Evolutionary conservation across 2,329 filamentous ascomycete genomes (phyloP).

Genomic region (Ceratocystis variospora): DNA sequence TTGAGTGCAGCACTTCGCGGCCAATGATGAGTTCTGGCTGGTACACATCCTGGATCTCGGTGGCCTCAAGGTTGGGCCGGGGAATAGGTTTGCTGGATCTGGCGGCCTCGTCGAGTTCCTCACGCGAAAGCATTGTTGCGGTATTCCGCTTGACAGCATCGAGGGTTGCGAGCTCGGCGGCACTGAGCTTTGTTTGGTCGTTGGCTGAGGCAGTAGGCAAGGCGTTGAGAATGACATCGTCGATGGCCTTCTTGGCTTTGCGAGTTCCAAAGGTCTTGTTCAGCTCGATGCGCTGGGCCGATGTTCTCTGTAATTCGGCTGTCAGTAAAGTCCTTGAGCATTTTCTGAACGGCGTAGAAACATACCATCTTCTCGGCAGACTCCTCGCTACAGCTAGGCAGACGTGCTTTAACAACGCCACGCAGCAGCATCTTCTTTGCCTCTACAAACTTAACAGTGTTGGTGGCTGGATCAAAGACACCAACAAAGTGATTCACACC

Average conservation of each 20-base stretch:
- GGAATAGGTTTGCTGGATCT: constrained; percentile 62
- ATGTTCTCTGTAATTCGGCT: constrained; percentile 35
- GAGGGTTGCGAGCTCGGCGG: constrained; percentile 46
- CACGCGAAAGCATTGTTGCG: constrained; percentile 50
- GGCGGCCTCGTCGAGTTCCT: constrained; percentile 49
- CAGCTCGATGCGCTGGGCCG: constrained; percentile 52
- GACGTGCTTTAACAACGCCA: constrained; percentile 42
- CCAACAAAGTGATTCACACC: constrained; percentile 51
- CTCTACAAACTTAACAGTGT: constrained; percentile 46
- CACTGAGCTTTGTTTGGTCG: constrained; percentile 38
- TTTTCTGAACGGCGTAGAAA: neutral
- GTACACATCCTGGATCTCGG: constrained; percentile 60
- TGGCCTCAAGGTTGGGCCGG: constrained; percentile 51
- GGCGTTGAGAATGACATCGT: constrained; percentile 54
- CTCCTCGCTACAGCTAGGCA: constrained; percentile 31
- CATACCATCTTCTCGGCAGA: constrained; percentile 26
- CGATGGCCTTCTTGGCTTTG: constrained; percentile 68
- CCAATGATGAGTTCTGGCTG: constrained; percentile 53
- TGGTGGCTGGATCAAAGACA: constrained; percentile 47
- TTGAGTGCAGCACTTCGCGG: constrained; percentile 48
- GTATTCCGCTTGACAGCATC: constrained; percentile 48
- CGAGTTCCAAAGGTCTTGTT: constrained; percentile 72
- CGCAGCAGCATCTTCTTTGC: constrained; percentile 51
- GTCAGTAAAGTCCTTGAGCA: constrained; percentile 15
- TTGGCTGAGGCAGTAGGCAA: constrained; percentile 37